Conservation (phyloP, 1,139 yeast genomes). For the Ogataea hybrid region DNA sequence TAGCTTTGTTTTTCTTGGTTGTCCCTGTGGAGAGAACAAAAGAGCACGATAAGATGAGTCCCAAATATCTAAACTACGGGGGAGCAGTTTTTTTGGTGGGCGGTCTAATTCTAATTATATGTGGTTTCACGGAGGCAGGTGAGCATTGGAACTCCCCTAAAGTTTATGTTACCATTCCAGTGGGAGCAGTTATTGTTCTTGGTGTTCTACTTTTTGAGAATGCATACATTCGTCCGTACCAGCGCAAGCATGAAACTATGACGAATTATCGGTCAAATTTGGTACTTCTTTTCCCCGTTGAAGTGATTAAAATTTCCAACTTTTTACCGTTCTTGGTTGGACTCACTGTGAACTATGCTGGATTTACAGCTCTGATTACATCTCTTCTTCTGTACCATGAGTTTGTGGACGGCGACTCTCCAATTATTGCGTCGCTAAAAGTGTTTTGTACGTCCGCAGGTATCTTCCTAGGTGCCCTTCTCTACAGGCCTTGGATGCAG, state of each 20-base stretch:
- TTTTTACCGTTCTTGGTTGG: slow-evolving; percentile 18
- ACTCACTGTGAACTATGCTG: slow-evolving; percentile 12
- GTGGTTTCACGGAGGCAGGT: slow-evolving; percentile 38
- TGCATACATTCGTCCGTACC: slow-evolving; percentile 11
- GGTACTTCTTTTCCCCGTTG: slow-evolving; percentile 26
- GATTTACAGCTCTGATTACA: slow-evolving; percentile 10
- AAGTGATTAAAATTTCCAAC: slow-evolving; percentile 20
- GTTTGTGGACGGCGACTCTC: slow-evolving; percentile 20
- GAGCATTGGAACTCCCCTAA: slow-evolving; percentile 32
- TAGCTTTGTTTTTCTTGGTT: slow-evolving; percentile 23
- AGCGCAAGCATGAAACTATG: slow-evolving; percentile 6
- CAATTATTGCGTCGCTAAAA: slow-evolving; percentile 31
- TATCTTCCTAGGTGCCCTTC: slow-evolving; percentile 14
- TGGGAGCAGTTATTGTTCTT: slow-evolving; percentile 30
- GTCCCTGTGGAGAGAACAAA: slow-evolving; percentile 28
- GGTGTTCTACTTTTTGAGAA: slow-evolving; percentile 23
- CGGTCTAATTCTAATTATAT: slow-evolving; percentile 33
- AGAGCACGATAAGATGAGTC: slow-evolving; percentile 15
- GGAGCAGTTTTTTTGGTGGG: slow-evolving; percentile 31
- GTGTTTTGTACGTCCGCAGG: slow-evolving; percentile 28
- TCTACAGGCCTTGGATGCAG: slow-evolving; percentile 14
- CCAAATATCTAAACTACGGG: slow-evolving; percentile 30
- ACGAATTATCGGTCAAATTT: slow-evolving; percentile 21
- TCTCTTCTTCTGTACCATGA: slow-evolving; percentile 18
- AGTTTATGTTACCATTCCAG: slow-evolving; percentile 31